phyloP scores from a whole-genome alignment of 495 filamentous ascomycete species.

The Penicillium cataractarum region DNA sequence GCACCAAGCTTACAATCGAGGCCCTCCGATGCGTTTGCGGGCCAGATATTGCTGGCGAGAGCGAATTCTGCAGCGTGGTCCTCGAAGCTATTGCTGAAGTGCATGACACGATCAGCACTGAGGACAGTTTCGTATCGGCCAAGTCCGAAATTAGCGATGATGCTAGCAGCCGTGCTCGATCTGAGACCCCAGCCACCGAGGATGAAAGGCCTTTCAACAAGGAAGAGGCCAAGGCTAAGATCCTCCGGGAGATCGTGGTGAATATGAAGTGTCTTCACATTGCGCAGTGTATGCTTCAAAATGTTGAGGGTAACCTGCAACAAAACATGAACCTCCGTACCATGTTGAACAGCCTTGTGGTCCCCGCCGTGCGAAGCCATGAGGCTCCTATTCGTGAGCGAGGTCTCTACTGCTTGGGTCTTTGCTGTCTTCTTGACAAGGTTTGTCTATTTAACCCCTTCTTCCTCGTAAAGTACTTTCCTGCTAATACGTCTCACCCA shows the following conservation, averaged over 20 bases:
- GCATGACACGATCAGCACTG: slow-evolving; percentile 80
- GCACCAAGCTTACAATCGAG: slow-evolving; percentile 84
- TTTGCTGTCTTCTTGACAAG: slow-evolving; percentile 89
- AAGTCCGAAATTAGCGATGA: slow-evolving; percentile 78
- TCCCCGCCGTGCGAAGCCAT: slow-evolving; percentile 90
- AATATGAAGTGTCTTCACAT: slow-evolving; percentile 99
- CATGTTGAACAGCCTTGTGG: slow-evolving; percentile 95
- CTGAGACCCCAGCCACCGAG: slow-evolving; percentile 49
- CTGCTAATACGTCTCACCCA: slow-evolving; percentile 30
- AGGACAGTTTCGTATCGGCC: slow-evolving; percentile 92
- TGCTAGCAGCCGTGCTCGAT: slow-evolving; percentile 44
- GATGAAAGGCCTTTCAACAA: slow-evolving; percentile 58
- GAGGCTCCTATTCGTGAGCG: slow-evolving; percentile 91
- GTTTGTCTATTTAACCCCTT: slow-evolving; percentile 37
- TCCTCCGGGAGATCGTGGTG: slow-evolving; percentile 86
- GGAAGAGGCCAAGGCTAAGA: slow-evolving; percentile 78
- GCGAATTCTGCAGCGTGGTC: slow-evolving; percentile 90
- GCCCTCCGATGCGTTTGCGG: slow-evolving; percentile 82
- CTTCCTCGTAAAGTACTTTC: background rate
- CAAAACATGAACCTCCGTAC: slow-evolving; percentile 84
- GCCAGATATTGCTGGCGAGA: slow-evolving; percentile 74
- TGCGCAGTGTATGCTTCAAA: slow-evolving; percentile 94
- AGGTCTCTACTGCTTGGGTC: slow-evolving; percentile 83
- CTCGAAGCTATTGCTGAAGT: slow-evolving; percentile 94
- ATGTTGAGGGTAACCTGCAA: slow-evolving; percentile 82